Percentiles rank a stretch among this genome's conserved stretches.
Conservation (phyloP, 371 early-diverging fungal species). For the Coemansia sp. region DNA sequence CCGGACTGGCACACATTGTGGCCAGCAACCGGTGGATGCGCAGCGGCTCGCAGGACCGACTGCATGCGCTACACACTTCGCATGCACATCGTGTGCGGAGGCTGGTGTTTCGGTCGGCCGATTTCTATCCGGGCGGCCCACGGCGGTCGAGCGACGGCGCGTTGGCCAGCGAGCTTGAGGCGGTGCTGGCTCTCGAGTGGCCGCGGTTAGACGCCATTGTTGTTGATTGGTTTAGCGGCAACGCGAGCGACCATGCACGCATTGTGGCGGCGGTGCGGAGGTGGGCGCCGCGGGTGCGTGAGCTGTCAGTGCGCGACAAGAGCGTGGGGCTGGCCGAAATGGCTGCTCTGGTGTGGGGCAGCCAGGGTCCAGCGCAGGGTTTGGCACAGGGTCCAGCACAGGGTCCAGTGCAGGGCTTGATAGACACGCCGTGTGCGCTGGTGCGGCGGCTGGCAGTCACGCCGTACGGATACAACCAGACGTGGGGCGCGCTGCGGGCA, state of each 20-base stretch:
- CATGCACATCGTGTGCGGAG: slow-evolving; percentile 28
- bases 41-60: slow-evolving; percentile 10
- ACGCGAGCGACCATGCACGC: slow-evolving; percentile 15
- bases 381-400: no score
- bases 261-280: slow-evolving; percentile 27
- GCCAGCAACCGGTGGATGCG: slow-evolving; percentile 48
- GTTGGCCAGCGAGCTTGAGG: slow-evolving; percentile 24
- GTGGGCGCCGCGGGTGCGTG: slow-evolving; percentile 23
- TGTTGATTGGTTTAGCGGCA: slow-evolving; percentile 42
- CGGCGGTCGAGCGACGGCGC: slow-evolving; percentile 9
- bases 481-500: slow-evolving; percentile 35
- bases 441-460: slow-evolving; percentile 28
- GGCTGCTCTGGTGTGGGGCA: slow-evolving; percentile 12
- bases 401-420: not conserved
- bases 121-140: slow-evolving; percentile 19
- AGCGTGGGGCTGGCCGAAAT: slow-evolving; percentile 9
- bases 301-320: slow-evolving; percentile 41
- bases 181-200: slow-evolving; percentile 36
- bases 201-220: slow-evolving; percentile 36
- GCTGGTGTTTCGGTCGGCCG: slow-evolving; percentile 42
- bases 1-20: slow-evolving; percentile 33
- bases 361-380: not conserved
- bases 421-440: not conserved
- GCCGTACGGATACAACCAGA: slow-evolving; percentile 48
- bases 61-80: slow-evolving; percentile 13